A percentile compares a stretch with the other conserved stretches of the same genome.
Evolutionary conservation across 148 eudicot species (phyloP).

Genomic region (Fagopyrum tataricum): DNA sequence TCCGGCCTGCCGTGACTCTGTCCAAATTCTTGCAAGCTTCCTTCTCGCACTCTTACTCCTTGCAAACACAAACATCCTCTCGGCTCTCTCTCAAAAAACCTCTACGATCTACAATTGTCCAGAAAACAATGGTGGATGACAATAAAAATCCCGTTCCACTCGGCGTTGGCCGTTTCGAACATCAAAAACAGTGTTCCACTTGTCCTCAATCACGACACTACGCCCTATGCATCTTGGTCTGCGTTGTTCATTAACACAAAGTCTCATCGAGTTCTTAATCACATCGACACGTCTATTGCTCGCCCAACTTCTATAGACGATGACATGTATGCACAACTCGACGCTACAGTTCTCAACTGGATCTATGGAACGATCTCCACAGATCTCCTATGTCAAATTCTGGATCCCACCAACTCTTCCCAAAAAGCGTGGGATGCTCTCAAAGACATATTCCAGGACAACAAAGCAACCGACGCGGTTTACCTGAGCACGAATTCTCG

Average conservation of each 20-base stretch:
- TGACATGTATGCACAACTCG: constrained; percentile 5
- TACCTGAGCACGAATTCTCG: constrained; percentile 17
- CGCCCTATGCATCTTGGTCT: background rate
- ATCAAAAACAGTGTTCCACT: background rate
- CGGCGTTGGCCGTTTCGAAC: background rate
- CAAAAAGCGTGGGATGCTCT: constrained; percentile 9
- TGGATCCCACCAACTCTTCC: constrained; percentile 12
- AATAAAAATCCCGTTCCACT: background rate
- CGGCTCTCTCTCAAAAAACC: too few relatives aligned
- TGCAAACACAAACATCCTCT: too few relatives aligned
- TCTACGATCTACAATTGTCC: too few relatives aligned
- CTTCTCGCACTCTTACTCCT: too few relatives aligned
- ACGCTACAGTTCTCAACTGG: constrained; percentile 24
- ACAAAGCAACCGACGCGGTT: constrained; percentile 16
- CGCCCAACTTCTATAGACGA: background rate
- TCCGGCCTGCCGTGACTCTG: too few relatives aligned
- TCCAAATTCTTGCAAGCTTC: too few relatives aligned
- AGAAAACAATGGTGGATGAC: too few relatives aligned
- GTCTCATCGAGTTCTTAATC: background rate
- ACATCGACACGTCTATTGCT: background rate
- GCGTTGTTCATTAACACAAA: background rate
- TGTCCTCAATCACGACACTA: background rate
- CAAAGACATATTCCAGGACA: constrained; percentile 20
- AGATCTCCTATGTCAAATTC: constrained; percentile 19
- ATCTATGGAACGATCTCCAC: constrained; percentile 25